phyloP scores from a whole-genome alignment of 768 basidiomycete species.

The Dentipellis sp. region DNA sequence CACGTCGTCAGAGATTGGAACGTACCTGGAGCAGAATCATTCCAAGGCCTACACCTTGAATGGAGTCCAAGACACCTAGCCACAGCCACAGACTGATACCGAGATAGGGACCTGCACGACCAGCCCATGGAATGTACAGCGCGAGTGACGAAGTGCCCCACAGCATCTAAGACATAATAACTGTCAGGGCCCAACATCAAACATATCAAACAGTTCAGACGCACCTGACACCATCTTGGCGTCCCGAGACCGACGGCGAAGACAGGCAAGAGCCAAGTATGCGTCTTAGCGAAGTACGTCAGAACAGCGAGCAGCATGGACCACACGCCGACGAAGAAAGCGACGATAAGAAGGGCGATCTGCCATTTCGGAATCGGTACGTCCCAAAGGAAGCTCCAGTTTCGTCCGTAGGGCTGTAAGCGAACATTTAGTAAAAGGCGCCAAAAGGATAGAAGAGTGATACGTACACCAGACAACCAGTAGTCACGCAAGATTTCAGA shows the following conservation, averaged over 20 bases:
- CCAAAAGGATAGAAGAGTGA: neutral
- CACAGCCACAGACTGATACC: conserved; percentile 89
- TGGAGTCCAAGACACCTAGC: conserved; percentile 89
- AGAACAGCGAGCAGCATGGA: conserved; percentile 61
- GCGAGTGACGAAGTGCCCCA: conserved; percentile 95
- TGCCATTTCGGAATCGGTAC: conserved; percentile 77
- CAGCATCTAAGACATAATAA: conserved; percentile 46
- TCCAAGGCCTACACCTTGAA: conserved; percentile 90
- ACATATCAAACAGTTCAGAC: conserved; percentile 5
- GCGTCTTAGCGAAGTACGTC: conserved; percentile 84
- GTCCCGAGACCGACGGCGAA: conserved; percentile 94
- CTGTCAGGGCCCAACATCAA: neutral
- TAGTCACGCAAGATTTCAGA: conserved; percentile 90
- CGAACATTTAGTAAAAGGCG: neutral
- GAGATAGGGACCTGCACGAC: conserved; percentile 76
- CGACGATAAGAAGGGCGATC: conserved; percentile 66
- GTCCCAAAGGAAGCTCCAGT: conserved; percentile 92
- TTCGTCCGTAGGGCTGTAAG: conserved; percentile 77
- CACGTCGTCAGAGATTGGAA: neutral
- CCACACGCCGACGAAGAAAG: conserved; percentile 89
- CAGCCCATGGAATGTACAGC: conserved; percentile 91
- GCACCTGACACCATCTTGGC: conserved; percentile 88
- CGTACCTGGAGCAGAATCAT: conserved; percentile 73
- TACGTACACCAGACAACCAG: conserved; percentile 77
- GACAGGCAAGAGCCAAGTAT: conserved; percentile 91